These are phyloP conservation scores for Polytolypa hystricis DNA, from an alignment of 2,329 filamentous ascomycete species.

Conservation along the genomic window DNA sequence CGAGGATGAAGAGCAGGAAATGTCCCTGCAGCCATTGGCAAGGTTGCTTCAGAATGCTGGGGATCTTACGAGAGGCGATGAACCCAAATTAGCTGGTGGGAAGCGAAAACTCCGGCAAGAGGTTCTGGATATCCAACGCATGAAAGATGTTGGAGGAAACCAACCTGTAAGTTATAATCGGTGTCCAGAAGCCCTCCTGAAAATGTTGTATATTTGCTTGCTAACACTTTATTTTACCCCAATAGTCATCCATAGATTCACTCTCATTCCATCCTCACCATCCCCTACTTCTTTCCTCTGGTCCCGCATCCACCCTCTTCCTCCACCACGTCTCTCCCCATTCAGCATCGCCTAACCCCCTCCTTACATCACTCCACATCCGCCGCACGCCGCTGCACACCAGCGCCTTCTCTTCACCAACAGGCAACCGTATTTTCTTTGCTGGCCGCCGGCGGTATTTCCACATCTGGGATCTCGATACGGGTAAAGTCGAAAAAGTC, in stretches of 20 bases:
- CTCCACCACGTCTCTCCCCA: conserved; percentile 78
- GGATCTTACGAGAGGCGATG: conserved; percentile 47
- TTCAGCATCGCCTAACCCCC: conserved; percentile 70
- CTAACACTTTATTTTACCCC: conserved; percentile 9
- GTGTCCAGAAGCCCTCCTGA: too few relatives aligned
- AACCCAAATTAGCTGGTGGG: conserved; percentile 40
- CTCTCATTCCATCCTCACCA: conserved; percentile 83
- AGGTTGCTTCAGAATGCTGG: conserved; percentile 65
- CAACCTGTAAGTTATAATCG: conserved; percentile 56
- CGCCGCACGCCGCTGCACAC: conserved; percentile 73
- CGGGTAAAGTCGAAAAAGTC: conserved; percentile 73
- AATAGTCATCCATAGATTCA: conserved; percentile 60
- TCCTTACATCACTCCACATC: conserved; percentile 81
- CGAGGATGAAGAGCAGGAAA: conserved; percentile 46
- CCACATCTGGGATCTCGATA: conserved; percentile 82
- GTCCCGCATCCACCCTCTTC: conserved; percentile 71
- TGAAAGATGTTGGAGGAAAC: conserved; percentile 69
- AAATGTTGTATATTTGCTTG: background rate
- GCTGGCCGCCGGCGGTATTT: conserved; percentile 83
- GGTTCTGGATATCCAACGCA: conserved; percentile 78
- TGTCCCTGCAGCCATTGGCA: conserved; percentile 67
- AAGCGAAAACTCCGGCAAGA: conserved; percentile 71
- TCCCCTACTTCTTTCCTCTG: conserved; percentile 81
- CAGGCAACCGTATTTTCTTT: conserved; percentile 72
- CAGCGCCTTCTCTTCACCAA: conserved; percentile 64